Base-by-base conservation (phyloP, 2,329 filamentous ascomycete species). In the Nemania sp. region DNA sequence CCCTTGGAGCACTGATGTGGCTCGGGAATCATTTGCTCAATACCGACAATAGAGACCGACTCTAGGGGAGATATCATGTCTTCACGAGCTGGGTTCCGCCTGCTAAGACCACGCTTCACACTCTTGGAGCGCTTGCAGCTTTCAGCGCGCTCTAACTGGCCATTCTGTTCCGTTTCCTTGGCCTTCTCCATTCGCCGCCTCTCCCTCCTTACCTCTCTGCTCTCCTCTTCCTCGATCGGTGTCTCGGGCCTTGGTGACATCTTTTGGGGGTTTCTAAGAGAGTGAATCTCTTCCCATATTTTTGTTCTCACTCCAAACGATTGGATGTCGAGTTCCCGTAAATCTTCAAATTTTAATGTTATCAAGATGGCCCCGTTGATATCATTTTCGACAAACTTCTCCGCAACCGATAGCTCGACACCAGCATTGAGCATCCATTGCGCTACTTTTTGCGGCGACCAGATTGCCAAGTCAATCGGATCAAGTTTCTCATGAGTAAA, bases 351-450 rank as follows among this genome's bases (percentile, higher is more conserved):
- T 72, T 96, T 92, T 45, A 99, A 80, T n/a, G 94, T 92, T 54
- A 96, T 87, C 18, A 98, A 80, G 57, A 98, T 91, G 4, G 87
- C 83, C 13, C 94, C 94, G 25, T 89, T 92, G 74, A 99, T 97
- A 72, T 99, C 94, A 74, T 99, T 96, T 69, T 90, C 85, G 63
- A 93, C 83, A 71, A 99, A 97, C 68, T 90, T 91, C 70, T 96
- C 88, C 11, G 95, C 88, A 52, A 94, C 83, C 6, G 83, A 79
- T 53, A 86, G 79, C 73, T 97, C 93, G 72, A 96, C 87, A 68
- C 91, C 92, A 46, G 88, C 86, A 73, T 91, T 86, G 71, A 88
- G 85, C 92, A 97, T 95, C 85, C 91, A 95, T 71, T 90, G 87
- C 57, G 90, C 90, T 45, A 95, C 90, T 77, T 92, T 88, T 71